phyloP scores from a whole-genome alignment of 305 asterid species.

The Plantago rigida region DNA sequence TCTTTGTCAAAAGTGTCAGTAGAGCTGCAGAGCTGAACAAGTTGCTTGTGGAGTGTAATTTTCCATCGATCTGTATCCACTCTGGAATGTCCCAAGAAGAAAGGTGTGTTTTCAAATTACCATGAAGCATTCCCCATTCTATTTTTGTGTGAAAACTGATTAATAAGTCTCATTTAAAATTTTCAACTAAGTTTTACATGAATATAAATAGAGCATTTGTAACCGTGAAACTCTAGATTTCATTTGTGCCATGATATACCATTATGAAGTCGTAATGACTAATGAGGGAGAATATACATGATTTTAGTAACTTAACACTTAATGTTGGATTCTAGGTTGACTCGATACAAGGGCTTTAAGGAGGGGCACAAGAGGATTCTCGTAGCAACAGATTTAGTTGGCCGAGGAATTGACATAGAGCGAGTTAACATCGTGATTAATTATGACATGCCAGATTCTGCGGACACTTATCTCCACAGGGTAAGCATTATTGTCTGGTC shows the following conservation, averaged over 20 bases:
- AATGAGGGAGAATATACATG: not conserved
- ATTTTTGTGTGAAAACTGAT: not conserved
- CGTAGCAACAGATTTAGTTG: constrained; percentile 87
- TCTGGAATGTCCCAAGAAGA: constrained; percentile 93
- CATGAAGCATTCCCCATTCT: not conserved
- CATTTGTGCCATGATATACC: not conserved
- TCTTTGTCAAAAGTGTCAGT: constrained; percentile 76
- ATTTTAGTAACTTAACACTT: too few relatives aligned
- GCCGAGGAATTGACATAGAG: constrained; percentile 86
- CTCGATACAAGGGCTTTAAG: constrained; percentile 78
- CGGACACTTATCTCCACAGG: constrained; percentile 83
- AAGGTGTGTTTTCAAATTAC: constrained; percentile 37
- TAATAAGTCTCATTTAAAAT: too few relatives aligned
- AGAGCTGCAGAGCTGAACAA: constrained; percentile 90
- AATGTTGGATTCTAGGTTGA: constrained; percentile 41
- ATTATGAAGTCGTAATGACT: not conserved
- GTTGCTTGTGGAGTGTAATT: constrained; percentile 78
- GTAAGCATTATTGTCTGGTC: constrained; percentile 24
- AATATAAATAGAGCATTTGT: too few relatives aligned
- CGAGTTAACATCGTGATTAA: constrained; percentile 82
- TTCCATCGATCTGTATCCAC: constrained; percentile 83
- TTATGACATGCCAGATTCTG: constrained; percentile 91
- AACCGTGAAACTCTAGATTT: too few relatives aligned
- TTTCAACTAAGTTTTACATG: too few relatives aligned
- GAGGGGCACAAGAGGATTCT: constrained; percentile 91